Evolutionary conservation across 305 asterid species (phyloP).

Genomic region (Rubia tinctorum): DNA sequence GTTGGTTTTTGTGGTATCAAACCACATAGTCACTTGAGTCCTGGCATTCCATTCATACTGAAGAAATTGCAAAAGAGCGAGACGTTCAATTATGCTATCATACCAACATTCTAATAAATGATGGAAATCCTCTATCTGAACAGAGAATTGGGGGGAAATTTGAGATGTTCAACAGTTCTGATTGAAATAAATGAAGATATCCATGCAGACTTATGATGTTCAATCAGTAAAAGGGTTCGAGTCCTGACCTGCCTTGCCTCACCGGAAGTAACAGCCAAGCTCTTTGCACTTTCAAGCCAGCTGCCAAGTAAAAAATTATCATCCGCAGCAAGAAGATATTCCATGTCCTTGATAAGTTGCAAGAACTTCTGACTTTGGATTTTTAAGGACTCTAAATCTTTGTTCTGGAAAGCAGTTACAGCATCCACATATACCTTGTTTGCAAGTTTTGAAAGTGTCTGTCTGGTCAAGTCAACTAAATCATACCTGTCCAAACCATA

Average conservation of each 20-base stretch:
- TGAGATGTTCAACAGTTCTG: neutral
- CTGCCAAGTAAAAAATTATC: constrained; percentile 85
- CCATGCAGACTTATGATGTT: neutral
- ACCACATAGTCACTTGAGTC: constrained; percentile 98
- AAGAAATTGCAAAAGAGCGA: constrained; percentile 15
- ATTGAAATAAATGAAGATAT: neutral
- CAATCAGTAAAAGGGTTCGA: neutral
- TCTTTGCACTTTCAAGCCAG: constrained; percentile 89
- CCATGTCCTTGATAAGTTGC: constrained; percentile 87
- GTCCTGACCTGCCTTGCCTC: constrained; percentile 71
- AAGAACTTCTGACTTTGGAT: constrained; percentile 56
- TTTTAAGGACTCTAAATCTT: constrained; percentile 53
- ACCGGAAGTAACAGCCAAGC: constrained; percentile 45
- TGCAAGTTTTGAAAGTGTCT: constrained; percentile 88
- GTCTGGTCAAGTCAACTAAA: constrained; percentile 93
- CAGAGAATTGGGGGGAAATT: neutral
- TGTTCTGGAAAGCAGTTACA: constrained; percentile 52
- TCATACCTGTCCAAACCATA: constrained; percentile 62
- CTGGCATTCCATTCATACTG: constrained; percentile 97
- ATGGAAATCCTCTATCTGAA: neutral
- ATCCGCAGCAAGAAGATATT: constrained; percentile 76
- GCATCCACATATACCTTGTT: constrained; percentile 82
- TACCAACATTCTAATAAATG: neutral
- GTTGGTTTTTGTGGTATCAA: constrained; percentile 47
- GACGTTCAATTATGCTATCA: neutral